Percentiles rank a stretch among this genome's conserved stretches.
Evolutionary conservation across 2,329 filamentous ascomycete species (phyloP).

Genomic region (Pseudopithomyces maydicus): DNA sequence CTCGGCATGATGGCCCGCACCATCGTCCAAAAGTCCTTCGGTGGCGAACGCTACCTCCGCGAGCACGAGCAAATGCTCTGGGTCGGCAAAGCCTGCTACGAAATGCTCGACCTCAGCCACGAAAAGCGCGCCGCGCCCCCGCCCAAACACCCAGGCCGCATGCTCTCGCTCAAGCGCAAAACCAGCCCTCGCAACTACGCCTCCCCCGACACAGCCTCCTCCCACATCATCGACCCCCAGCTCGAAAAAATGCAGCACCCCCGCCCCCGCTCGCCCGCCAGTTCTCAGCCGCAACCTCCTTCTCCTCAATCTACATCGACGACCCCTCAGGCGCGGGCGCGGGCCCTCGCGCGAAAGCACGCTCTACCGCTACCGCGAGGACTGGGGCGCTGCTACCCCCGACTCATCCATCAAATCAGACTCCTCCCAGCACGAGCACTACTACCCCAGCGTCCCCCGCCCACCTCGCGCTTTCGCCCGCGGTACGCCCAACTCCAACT

Average conservation of each 20-base stretch:
- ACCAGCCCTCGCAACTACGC: conserved; percentile 7
- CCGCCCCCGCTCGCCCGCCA: conserved; percentile 25
- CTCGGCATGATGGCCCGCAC: conserved; percentile 63
- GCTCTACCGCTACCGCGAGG: conserved; percentile 23
- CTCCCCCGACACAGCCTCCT: conserved; percentile 24
- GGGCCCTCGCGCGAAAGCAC: conserved; percentile 1
- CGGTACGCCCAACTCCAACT: conserved; percentile 2
- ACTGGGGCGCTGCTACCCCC: conserved; percentile 24
- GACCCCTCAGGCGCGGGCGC: conserved; percentile 22
- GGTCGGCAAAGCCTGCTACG: conserved; percentile 43
- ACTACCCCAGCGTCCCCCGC: conserved; percentile 12
- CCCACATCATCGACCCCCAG: conserved; percentile 33
- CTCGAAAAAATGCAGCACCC: conserved; percentile 46
- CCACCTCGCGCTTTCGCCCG: conserved; percentile 18
- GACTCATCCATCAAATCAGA: conserved; percentile 25
- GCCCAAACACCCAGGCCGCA: conserved; percentile 35
- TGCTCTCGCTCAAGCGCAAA: conserved; percentile 26
- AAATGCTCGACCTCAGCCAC: conserved; percentile 38
- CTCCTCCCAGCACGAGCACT: conserved; percentile 11
- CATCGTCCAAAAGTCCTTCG: conserved; percentile 65
- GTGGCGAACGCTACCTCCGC: conserved; percentile 63
- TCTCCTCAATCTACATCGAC: conserved; percentile 40
- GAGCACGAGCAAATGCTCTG: conserved; percentile 63
- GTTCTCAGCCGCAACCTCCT: conserved; percentile 34
- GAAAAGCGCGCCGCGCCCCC: conserved; percentile 31